phyloP scores from a whole-genome alignment of 192 early-diverging fungal genomes.

The Mycoemilia scoparia region DNA sequence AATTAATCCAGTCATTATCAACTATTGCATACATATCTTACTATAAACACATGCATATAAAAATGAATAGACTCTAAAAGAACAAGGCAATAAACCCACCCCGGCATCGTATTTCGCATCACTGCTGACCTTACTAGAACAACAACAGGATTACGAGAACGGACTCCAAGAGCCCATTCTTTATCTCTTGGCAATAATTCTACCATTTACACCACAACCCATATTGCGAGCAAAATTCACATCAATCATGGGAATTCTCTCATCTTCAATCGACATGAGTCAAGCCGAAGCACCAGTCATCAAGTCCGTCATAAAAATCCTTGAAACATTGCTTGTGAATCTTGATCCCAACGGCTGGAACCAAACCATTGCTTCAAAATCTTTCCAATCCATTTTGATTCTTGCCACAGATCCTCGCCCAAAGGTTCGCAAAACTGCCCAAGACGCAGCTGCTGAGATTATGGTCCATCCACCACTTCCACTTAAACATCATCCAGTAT shows the following conservation, averaged over 20 bases:
- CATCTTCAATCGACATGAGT: constrained; percentile 30
- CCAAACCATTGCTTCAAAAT: constrained; percentile 43
- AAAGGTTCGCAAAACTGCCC: constrained; percentile 76
- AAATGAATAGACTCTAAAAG: constrained; percentile 67
- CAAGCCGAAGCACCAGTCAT: constrained; percentile 66
- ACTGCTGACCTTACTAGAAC: constrained; percentile 53
- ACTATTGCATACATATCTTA: no score
- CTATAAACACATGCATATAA: no score
- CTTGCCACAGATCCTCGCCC: constrained; percentile 68
- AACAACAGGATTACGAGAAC: constrained; percentile 31
- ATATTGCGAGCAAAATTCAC: constrained; percentile 46
- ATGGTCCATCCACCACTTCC: constrained; percentile 57
- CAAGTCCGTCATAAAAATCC: constrained; percentile 56
- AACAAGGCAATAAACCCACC: constrained; percentile 44
- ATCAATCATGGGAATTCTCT: constrained; percentile 39
- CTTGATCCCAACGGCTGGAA: constrained; percentile 64
- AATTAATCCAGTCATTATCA: no score
- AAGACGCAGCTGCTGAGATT: constrained; percentile 58
- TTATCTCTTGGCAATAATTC: constrained; percentile 63
- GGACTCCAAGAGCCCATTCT: constrained; percentile 41
- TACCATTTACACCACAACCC: constrained; percentile 38
- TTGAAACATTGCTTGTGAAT: constrained; percentile 55
- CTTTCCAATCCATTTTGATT: constrained; percentile 52
- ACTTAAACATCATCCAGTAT: constrained; percentile 48
- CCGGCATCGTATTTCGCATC: constrained; percentile 84